These are phyloP conservation scores for Postia placenta DNA, from an alignment of 768 basidiomycete genomes.

Conservation along the genomic window DNA sequence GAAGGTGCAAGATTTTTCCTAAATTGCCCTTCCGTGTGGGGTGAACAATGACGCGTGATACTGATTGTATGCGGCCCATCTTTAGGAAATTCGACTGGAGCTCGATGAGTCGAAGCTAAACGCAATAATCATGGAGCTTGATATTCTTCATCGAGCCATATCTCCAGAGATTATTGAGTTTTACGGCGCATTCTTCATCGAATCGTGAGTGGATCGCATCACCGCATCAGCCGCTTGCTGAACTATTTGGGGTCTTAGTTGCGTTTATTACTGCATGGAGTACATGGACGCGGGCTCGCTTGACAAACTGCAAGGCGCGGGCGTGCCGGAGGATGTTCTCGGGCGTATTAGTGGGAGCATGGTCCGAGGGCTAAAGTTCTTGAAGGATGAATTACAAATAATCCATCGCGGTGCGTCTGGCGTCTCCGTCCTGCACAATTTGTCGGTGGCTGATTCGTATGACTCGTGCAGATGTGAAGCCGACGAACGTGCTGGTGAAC, in stretches of 20 bases:
- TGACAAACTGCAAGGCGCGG: constrained; percentile 60
- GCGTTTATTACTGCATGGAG: constrained; percentile 99
- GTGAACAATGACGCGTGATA: not conserved
- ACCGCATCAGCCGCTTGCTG: not conserved
- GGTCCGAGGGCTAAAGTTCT: constrained; percentile 86
- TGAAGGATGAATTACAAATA: constrained; percentile 92
- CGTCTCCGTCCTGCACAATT: not conserved
- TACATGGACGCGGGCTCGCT: constrained; percentile 99
- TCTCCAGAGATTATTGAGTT: constrained; percentile 95
- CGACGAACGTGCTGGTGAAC: constrained; percentile 91
- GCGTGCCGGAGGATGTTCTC: constrained; percentile 71
- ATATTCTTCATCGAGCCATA: constrained; percentile 91
- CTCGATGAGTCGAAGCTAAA: constrained; percentile 90
- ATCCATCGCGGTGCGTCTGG: constrained; percentile 59
- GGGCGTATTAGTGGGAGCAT: constrained; percentile 75
- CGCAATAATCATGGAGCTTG: constrained; percentile 98
- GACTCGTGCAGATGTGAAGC: constrained; percentile 70
- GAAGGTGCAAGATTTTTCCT: constrained; percentile 59
- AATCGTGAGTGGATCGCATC: constrained; percentile 48
- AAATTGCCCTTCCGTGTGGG: not conserved
- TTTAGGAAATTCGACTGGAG: constrained; percentile 94
- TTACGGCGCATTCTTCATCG: constrained; percentile 98
- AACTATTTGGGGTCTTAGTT: constrained; percentile 8
- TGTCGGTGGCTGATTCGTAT: not conserved
- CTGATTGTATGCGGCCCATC: not conserved